A percentile compares a stretch with the other conserved stretches of the same genome.
Conservation (phyloP, 768 basidiomycete genomes). For the Podaxis pistillaris region DNA sequence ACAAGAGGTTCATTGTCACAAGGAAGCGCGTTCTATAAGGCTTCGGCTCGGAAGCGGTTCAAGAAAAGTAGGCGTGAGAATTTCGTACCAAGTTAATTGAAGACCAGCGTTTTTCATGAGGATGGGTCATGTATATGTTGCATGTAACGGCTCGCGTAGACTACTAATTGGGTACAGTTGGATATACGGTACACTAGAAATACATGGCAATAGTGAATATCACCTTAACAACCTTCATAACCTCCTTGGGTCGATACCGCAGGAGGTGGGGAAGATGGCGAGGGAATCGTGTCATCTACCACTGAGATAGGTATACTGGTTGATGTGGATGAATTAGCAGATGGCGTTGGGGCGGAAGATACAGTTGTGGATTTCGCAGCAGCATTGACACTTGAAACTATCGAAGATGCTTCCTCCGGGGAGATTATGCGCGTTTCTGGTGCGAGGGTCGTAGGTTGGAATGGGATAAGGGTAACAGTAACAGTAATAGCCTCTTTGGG, state of each 20-base stretch:
- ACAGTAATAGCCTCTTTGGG: constrained; percentile 28
- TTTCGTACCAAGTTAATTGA: not conserved
- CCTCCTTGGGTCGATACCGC: not conserved
- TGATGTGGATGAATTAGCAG: not conserved
- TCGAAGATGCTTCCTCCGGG: constrained; percentile 39
- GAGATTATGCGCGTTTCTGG: constrained; percentile 41
- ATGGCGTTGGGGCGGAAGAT: not conserved
- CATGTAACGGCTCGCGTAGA: too few relatives aligned
- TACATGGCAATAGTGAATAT: not conserved
- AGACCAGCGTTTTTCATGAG: not conserved
- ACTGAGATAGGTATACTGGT: not conserved
- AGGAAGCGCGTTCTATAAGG: not conserved
- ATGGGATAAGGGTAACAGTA: constrained; percentile 27
- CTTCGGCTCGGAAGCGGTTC: not conserved
- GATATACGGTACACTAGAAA: not conserved
- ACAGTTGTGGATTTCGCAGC: not conserved
- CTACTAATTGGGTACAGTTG: too few relatives aligned
- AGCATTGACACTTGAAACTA: constrained; percentile 34
- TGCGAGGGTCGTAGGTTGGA: constrained; percentile 26
- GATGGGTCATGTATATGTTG: too few relatives aligned
- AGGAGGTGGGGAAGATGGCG: not conserved
- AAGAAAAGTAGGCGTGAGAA: not conserved
- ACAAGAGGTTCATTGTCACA: not conserved
- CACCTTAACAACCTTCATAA: not conserved
- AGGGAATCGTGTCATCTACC: not conserved